phyloP scores from a whole-genome alignment of 371 early-diverging fungal genomes.

The Mucor ambiguus region DNA sequence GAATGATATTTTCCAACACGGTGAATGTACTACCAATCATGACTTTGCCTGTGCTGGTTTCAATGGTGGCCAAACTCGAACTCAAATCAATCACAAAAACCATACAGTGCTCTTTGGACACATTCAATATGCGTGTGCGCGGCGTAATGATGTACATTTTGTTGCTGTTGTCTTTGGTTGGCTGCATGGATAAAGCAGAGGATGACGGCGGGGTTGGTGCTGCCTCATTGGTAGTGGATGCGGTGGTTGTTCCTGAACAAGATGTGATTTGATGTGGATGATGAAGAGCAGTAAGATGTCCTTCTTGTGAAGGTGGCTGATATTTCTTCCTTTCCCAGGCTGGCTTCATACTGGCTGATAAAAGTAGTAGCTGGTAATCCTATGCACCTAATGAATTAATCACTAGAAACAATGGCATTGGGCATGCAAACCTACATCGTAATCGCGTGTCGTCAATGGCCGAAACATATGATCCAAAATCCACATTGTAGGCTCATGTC shows the following conservation, averaged over 20 bases:
- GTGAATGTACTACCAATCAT: constrained; percentile 59
- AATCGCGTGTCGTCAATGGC: constrained; percentile 20
- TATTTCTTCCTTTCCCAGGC: constrained; percentile 27
- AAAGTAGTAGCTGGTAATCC: constrained; percentile 23
- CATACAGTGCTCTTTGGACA: constrained; percentile 66
- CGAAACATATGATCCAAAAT: constrained; percentile 27
- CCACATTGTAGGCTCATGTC: constrained; percentile 27
- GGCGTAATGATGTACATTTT: constrained; percentile 61
- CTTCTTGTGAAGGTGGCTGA: neutral
- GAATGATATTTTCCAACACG: constrained; percentile 51
- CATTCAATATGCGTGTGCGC: constrained; percentile 61
- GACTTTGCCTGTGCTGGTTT: constrained; percentile 57
- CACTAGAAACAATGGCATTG: neutral
- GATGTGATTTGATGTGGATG: neutral
- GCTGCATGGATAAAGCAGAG: neutral
- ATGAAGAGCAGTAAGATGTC: constrained; percentile 4
- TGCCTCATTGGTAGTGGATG: neutral
- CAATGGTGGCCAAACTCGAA: constrained; percentile 74
- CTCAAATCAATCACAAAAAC: constrained; percentile 78
- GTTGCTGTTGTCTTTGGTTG: neutral
- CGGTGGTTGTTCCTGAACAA: neutral
- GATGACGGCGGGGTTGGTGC: constrained; percentile 4
- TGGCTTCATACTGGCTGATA: constrained; percentile 19
- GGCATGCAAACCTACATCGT: constrained; percentile 17
- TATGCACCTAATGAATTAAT: neutral